Conservation (phyloP, 2,329 filamentous ascomycete species). For the Ramularia collo-cygni region DNA sequence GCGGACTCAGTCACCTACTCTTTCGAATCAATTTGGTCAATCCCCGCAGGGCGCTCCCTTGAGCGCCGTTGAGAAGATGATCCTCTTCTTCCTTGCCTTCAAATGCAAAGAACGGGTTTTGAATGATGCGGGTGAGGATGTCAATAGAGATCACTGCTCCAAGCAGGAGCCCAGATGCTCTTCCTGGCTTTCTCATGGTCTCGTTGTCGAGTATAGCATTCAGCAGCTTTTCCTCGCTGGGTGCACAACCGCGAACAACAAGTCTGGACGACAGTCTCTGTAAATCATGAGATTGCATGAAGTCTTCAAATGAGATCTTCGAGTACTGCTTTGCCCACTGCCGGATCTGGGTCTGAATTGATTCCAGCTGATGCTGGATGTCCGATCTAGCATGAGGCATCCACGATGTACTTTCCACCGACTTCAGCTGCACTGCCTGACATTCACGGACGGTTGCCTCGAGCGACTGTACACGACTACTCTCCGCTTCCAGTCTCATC, state of each 20-base stretch:
- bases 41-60: background rate
- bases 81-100: background rate
- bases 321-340: constrained; percentile 5
- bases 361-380: constrained; percentile 2
- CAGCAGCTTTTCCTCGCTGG: background rate
- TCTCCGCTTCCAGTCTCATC: background rate
- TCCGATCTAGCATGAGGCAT: constrained; percentile 3
- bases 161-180: constrained; percentile 6
- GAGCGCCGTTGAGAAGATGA: background rate
- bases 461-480: background rate
- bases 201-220: background rate
- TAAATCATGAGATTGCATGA: background rate
- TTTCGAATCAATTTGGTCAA: background rate
- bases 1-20: background rate
- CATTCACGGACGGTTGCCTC: background rate
- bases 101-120: constrained; percentile 11
- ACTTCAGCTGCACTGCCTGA: constrained; percentile 4
- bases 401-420: constrained; percentile 7
- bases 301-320: constrained; percentile 1
- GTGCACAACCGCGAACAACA: background rate
- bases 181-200: constrained; percentile 6
- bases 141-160: constrained; percentile 5
- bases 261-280: background rate
- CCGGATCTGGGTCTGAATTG: background rate
- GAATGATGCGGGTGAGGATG: constrained; percentile 4